These are phyloP conservation scores for Ganoderma lingzhi DNA, from an alignment of 1,284 basidiomycete species.

Conservation along the genomic window DNA sequence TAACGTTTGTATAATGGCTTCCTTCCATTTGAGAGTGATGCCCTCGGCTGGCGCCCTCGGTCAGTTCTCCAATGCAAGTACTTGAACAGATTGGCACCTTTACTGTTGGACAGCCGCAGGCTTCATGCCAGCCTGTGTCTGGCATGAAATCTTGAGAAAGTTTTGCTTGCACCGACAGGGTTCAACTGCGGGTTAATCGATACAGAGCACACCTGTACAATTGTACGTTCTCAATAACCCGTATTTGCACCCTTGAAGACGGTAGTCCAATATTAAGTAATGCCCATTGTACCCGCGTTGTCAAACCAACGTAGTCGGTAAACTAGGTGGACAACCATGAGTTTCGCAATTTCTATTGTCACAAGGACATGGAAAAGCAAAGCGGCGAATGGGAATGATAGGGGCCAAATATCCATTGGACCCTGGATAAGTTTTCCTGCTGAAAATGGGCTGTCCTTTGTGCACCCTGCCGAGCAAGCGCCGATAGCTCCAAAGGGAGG, in stretches of 20 bases:
- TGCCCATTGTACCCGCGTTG: background rate
- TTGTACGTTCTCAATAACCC: no score
- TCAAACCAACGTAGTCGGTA: background rate
- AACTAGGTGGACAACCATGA: background rate
- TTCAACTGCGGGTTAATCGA: background rate
- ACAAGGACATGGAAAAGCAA: background rate
- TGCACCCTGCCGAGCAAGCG: background rate
- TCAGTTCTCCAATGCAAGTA: no score
- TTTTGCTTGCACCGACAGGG: background rate
- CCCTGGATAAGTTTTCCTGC: background rate
- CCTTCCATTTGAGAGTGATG: no score
- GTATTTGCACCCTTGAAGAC: background rate
- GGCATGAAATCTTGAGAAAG: no score
- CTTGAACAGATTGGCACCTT: no score
- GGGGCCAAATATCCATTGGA: background rate
- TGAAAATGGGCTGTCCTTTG: slow-evolving; percentile 1
- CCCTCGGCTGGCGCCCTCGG: no score
- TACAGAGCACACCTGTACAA: background rate
- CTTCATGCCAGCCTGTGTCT: no score
- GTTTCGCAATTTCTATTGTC: background rate
- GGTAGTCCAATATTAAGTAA: background rate
- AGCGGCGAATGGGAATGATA: background rate
- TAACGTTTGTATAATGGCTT: no score
- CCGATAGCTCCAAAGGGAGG: background rate
- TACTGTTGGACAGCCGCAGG: no score